Conservation (phyloP, 2,329 filamentous ascomycete genomes). For the Emydomyces testavorans region DNA sequence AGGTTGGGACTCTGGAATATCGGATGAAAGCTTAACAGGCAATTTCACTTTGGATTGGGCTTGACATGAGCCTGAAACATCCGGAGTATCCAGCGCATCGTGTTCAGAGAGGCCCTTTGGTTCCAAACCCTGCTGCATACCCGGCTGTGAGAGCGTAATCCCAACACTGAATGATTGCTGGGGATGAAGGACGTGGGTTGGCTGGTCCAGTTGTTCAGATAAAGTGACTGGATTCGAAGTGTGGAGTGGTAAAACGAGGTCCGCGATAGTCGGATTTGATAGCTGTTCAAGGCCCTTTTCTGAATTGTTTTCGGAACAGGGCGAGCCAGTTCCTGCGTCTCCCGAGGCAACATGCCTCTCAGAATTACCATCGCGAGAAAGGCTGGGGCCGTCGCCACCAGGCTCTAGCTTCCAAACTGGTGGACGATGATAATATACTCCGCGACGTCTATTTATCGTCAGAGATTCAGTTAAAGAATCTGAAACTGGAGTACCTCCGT, state of each 20-base stretch:
- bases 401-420: conserved; percentile 19
- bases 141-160: too few species aligned
- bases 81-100: too few species aligned
- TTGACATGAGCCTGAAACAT: too few species aligned
- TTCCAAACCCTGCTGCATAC: too few species aligned
- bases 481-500: conserved; percentile 14
- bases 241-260: background rate
- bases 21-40: too few species aligned
- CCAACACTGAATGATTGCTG: too few species aligned
- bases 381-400: background rate
- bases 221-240: background rate
- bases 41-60: too few species aligned
- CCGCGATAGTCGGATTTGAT: background rate
- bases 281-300: background rate
- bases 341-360: background rate
- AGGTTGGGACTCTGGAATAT: too few species aligned
- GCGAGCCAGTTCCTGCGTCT: background rate
- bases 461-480: conserved; percentile 19
- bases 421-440: conserved; percentile 25
- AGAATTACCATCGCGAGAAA: background rate
- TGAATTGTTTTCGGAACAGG: background rate
- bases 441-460: conserved; percentile 22
- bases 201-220: background rate
- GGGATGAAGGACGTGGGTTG: too few species aligned
- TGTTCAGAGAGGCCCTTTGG: too few species aligned